Base-by-base conservation (phyloP, 805 yeast species). In the Wickerhamiella sorbophila region DNA sequence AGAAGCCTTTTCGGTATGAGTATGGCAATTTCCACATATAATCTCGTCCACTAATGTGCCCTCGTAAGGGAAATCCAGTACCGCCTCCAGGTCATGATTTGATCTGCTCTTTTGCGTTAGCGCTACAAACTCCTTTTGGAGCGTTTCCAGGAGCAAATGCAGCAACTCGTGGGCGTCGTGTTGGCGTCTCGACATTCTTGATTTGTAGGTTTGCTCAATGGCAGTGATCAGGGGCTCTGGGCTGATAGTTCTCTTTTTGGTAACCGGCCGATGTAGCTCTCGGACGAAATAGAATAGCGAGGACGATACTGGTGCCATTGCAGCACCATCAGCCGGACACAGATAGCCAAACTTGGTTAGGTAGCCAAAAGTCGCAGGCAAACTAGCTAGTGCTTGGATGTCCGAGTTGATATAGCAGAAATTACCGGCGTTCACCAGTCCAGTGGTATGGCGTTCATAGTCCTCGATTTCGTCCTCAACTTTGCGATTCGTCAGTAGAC, bases 121-220 rank as follows among this genome's bases (percentile, higher is more conserved):
- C 12, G 44, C 40, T 31, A 63, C 52, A 49, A 72, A 67, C 55
- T 88, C 96, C 42, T 68, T 69, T 39, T 79, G 76, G 39, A 91
- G 63, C 0, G 88, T 77, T 52, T 87, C 94, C 18, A 88, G 62
- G 17, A 87, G 68, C 40, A 84, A 61, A 56, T 85, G 94, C 24
- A 88, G 71, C 48, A 91, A 67, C 54, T 88, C 98, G 52, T 91
- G 96, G 0, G 97, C 95, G 62, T 88, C 98, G 54, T 88, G 94
- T 58, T 91, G 98, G 36, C 73, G 74, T 29, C 80, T 64, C 2
- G 94, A 77, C 21, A 91, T 77, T 48, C 73, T 75, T 3, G 87
- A 77, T 42, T 76, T 72, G 61, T 78, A 81, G 14, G 81, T 76
- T 8, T 58, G 59, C 54, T 88, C 97, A 39, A 91, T 61, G 9